phyloP scores from a whole-genome alignment of 805 yeast genomes.

The Candida namnaoensis region DNA sequence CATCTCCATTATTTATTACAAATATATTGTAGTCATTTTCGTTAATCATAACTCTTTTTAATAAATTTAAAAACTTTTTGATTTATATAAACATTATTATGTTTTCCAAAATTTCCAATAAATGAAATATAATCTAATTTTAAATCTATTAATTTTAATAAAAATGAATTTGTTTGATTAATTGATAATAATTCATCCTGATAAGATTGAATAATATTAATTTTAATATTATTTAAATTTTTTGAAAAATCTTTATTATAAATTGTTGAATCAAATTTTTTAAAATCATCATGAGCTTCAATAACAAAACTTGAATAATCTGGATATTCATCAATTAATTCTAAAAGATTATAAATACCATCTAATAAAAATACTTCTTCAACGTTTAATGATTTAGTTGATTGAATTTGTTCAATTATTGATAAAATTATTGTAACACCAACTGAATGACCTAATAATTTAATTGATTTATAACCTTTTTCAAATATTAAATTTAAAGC shows the following conservation, averaged over 20 bases:
- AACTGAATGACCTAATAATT: constrained; percentile 67
- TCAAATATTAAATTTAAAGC: constrained; percentile 25
- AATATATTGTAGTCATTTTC: too few species aligned
- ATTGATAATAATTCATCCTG: constrained; percentile 57
- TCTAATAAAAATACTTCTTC: constrained; percentile 38
- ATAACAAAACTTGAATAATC: constrained; percentile 44
- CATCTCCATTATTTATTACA: too few species aligned
- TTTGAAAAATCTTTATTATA: constrained; percentile 1
- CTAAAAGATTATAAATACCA: constrained; percentile 56
- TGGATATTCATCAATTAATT: constrained; percentile 53
- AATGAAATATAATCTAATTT: constrained; percentile 12
- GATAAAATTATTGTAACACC: constrained; percentile 47
- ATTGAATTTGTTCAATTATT: constrained; percentile 1
- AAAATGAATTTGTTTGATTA: constrained; percentile 37
- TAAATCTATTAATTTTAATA: constrained; percentile 20
- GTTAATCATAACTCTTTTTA: too few species aligned
- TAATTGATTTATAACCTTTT: constrained; percentile 11
- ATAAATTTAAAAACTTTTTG: constrained; percentile 26
- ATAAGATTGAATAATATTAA: constrained; percentile 48
- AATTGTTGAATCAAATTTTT: constrained; percentile 14
- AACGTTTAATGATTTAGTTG: constrained; percentile 4
- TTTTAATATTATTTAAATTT: constrained; percentile 3
- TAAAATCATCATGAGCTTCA: constrained; percentile 41
- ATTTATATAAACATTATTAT: constrained; percentile 53
- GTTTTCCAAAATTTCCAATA: constrained; percentile 43